These are phyloP conservation scores for Suillus sp. DNA, from an alignment of 768 basidiomycete genomes.

Conservation along the genomic window DNA sequence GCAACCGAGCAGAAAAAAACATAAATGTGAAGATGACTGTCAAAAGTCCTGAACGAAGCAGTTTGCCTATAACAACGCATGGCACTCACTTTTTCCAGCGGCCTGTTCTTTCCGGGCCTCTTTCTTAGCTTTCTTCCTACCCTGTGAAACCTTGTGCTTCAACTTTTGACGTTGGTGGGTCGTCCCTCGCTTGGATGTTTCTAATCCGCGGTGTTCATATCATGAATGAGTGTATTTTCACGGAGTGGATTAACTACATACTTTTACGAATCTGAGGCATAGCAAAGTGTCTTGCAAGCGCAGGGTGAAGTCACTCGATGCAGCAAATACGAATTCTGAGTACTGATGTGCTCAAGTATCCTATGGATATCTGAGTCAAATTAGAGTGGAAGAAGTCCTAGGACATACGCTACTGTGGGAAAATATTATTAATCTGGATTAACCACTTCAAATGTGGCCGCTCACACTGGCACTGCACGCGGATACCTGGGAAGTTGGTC, in stretches of 20 bases:
- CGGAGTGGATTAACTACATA: constrained; percentile 32
- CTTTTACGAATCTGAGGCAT: constrained; percentile 78
- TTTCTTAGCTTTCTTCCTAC: constrained; percentile 74
- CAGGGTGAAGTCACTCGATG: neutral
- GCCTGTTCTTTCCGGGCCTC: constrained; percentile 70
- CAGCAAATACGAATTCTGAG: neutral
- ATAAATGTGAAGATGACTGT: neutral
- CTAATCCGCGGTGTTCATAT: constrained; percentile 42
- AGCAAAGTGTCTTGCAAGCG: constrained; percentile 1
- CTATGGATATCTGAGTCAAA: neutral
- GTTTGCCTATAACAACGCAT: neutral
- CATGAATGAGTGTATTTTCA: constrained; percentile 13
- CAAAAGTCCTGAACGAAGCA: neutral
- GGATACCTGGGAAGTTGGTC: neutral
- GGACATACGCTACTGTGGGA: neutral
- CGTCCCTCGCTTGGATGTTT: constrained; percentile 81
- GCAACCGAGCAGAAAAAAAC: constrained; percentile 9
- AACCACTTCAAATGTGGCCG: no score
- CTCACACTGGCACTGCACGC: neutral
- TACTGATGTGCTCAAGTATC: neutral
- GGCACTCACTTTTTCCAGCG: constrained; percentile 78
- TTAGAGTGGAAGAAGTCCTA: neutral
- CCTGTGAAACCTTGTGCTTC: constrained; percentile 74
- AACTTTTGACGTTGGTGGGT: constrained; percentile 74
- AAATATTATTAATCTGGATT: neutral